Evolutionary conservation across 192 early-diverging fungal genomes (phyloP).

Genomic region (Linderina pennispora): DNA sequence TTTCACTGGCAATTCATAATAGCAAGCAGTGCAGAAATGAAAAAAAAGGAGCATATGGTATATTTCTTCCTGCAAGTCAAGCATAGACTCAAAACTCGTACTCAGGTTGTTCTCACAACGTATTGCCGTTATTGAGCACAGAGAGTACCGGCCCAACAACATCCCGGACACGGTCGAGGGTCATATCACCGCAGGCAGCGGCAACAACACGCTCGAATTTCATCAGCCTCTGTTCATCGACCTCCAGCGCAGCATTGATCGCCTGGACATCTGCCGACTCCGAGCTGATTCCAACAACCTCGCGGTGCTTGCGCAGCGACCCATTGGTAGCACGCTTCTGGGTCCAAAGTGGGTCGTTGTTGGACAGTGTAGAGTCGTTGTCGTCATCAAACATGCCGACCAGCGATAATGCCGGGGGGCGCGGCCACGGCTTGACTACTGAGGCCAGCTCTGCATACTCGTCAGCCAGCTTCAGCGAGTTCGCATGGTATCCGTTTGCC

Average conservation of each 20-base stretch:
- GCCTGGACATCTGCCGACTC: conserved; percentile 31
- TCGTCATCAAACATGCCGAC: conserved; percentile 3
- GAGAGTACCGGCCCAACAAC: conserved; percentile 44
- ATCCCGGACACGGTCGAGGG: conserved; percentile 40
- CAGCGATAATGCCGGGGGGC: conserved; percentile 9
- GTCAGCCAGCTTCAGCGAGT: conserved; percentile 16
- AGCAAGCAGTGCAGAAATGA: no score
- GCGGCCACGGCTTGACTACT: conserved; percentile 25
- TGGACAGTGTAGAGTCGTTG: not conserved
- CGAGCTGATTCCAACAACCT: conserved; percentile 4
- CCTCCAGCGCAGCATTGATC: conserved; percentile 16
- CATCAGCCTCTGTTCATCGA: conserved; percentile 33
- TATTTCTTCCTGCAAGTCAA: no score
- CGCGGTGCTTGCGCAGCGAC: not conserved
- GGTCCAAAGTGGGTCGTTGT: no score
- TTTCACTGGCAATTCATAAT: no score
- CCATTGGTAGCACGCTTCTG: no score
- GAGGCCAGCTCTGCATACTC: conserved; percentile 34
- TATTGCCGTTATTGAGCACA: conserved; percentile 38
- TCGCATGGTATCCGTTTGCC: conserved; percentile 10
- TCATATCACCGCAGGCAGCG: conserved; percentile 42
- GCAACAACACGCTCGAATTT: conserved; percentile 46
- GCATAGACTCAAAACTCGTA: no score
- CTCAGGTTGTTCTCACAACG: no score
- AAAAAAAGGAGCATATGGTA: no score